phyloP scores from a whole-genome alignment of 306 rosid species.

The Cajanus cajan region DNA sequence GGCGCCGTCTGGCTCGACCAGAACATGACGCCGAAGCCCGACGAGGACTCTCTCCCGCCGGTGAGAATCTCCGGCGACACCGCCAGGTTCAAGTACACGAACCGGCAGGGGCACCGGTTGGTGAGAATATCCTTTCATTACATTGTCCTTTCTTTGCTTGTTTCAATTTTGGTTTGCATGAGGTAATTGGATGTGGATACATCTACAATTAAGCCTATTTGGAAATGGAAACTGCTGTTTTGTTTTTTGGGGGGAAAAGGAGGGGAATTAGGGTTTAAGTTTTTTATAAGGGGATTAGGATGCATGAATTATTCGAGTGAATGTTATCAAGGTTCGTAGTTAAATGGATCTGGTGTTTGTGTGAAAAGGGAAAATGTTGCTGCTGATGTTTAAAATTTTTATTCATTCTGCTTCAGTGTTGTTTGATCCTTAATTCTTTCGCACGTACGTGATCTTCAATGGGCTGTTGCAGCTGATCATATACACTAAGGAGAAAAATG shows the following conservation, averaged over 20 bases:
- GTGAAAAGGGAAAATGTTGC: not conserved
- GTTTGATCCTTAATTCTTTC: conserved; percentile 64
- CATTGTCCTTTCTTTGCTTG: not conserved
- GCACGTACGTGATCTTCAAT: conserved; percentile 79
- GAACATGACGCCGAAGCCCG: conserved; percentile 3
- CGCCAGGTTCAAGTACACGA: conserved; percentile 53
- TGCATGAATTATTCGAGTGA: not conserved
- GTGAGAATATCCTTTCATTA: conserved; percentile 85
- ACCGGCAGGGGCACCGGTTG: conserved; percentile 90
- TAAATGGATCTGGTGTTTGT: conserved; percentile 1
- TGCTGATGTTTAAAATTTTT: conserved; percentile 20
- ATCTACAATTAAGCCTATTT: not conserved
- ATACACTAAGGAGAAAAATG: conserved; percentile 86
- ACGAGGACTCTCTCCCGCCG: conserved; percentile 54
- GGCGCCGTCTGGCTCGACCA: conserved; percentile 93
- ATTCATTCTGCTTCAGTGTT: not conserved
- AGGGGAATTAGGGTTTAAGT: too few species aligned
- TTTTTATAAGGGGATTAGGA: not conserved
- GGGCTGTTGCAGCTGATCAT: conserved; percentile 80
- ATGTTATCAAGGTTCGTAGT: not conserved
- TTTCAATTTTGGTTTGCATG: not conserved
- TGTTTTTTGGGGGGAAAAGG: too few species aligned
- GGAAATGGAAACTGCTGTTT: not conserved
- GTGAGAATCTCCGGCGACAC: conserved; percentile 77
- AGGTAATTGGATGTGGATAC: not conserved